A percentile compares a stretch with the other conserved stretches of the same genome.
phyloP scores from a whole-genome alignment of 192 early-diverging fungal genomes.

The Mortierella antarctica region DNA sequence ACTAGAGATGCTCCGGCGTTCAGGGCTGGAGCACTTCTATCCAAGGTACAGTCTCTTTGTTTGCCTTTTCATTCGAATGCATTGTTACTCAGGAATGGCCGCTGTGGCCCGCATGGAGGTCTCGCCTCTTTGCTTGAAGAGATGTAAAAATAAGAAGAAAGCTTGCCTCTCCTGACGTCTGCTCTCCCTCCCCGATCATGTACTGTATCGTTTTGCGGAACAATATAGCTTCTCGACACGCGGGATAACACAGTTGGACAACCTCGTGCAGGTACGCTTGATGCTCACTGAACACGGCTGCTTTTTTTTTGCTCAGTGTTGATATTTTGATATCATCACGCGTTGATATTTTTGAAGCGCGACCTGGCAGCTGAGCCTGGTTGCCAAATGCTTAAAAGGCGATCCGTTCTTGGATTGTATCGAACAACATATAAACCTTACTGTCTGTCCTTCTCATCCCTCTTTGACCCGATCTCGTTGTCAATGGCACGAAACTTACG shows the following conservation, averaged over 20 bases:
- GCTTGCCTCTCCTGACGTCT: too few species aligned
- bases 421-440: background rate
- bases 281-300: too few species aligned
- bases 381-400: background rate
- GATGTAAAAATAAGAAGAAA: too few species aligned
- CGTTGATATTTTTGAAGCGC: background rate
- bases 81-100: too few species aligned
- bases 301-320: too few species aligned
- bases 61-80: background rate
- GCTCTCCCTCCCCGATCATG: too few species aligned
- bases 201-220: too few species aligned
- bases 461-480: too few species aligned
- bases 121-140: background rate
- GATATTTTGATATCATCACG: conserved; percentile 1
- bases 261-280: conserved; percentile 63
- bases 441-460: background rate
- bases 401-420: background rate
- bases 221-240: conserved; percentile 63
- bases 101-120: too few species aligned
- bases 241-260: conserved; percentile 69
- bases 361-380: too few species aligned
- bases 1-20: conserved; percentile 71
- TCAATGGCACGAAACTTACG: too few species aligned
- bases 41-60: conserved; percentile 48
- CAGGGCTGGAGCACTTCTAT: conserved; percentile 72